Evolutionary conservation across 495 filamentous ascomycete genomes (phyloP), one percentile per base, ranked within the genome.

Genomic region (Penicillium samsonianum): DNA sequence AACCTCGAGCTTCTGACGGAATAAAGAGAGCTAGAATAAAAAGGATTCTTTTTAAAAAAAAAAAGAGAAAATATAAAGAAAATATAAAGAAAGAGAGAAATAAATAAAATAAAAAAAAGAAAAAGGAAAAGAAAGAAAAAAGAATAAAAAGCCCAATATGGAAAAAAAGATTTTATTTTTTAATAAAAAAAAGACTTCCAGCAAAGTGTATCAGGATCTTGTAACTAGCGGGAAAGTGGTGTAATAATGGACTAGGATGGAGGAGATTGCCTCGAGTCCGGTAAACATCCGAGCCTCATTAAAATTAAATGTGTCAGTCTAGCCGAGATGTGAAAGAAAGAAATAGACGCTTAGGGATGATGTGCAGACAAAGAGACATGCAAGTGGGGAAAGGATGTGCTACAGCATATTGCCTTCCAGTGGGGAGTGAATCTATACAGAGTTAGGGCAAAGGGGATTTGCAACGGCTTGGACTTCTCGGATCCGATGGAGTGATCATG

Each of bases 221-320:
- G 64, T 71, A 65, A 71, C 65, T 73, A 72, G 71, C 66, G 68
- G 69, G 65, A 70, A 73, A 65, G 67, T 70, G 61, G 73, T 76
- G 73, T 76, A 74, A 76, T 74, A 67, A 69, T 62, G 67, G n/a
- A 67, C 73, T 65, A 68, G 73, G 71, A 67, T 76, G 64, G 58
- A 76, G 71, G 65, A 72, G 60, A 59, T 50, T 19, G 49, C 50
- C 40, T 61, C 49, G 53, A 58, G 45, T 58, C 60, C 42, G 57
- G 53, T 56, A 60, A 60, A 66, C 45, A 66, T 54, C 63, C 61
- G 61, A 67, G 55, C 47, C 23, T 25, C 23, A 17, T 56, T 53
- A 20, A 59, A 62, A 59, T 62, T 54, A 53, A 62, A 38, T 46
- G 54, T 48, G 49, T 65, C 35, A 38, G 33, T 12, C 50, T 60